Conservation (phyloP, 345 rosid genomes). For the Brassica incana region DNA sequence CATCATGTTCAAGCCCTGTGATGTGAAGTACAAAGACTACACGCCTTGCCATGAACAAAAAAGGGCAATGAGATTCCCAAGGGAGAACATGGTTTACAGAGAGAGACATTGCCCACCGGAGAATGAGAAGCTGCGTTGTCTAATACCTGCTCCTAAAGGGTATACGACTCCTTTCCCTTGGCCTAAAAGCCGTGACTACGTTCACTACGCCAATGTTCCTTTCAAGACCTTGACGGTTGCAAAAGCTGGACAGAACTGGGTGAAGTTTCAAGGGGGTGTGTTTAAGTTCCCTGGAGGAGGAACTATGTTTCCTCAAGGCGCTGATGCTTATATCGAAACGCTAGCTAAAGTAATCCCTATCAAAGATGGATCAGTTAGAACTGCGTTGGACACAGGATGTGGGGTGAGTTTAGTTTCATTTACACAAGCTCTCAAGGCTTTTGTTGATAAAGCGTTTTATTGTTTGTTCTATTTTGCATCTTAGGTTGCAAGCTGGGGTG, state of each 20-base stretch:
- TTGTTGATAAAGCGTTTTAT: neutral
- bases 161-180: conserved; percentile 66
- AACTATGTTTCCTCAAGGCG: conserved; percentile 99
- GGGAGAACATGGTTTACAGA: conserved; percentile 61
- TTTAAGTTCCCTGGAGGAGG: conserved; percentile 99
- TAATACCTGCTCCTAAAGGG: conserved; percentile 69
- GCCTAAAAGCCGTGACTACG: conserved; percentile 78
- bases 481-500: conserved; percentile 99
- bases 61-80: conserved; percentile 62
- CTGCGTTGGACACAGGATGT: conserved; percentile 96
- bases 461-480: neutral
- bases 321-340: conserved; percentile 91
- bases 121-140: conserved; percentile 55
- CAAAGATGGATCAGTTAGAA: conserved; percentile 83
- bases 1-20: conserved; percentile 49
- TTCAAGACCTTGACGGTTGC: conserved; percentile 71
- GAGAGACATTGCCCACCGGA: conserved; percentile 68
- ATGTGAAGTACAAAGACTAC: conserved; percentile 49
- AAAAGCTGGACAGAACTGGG: conserved; percentile 76
- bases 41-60: conserved; percentile 72
- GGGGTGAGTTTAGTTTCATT: conserved; percentile 50
- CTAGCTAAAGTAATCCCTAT: conserved; percentile 88
- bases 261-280: conserved; percentile 70
- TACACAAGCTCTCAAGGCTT: neutral
- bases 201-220: conserved; percentile 71